Base-by-base conservation (phyloP, 345 rosid genomes). In the Raphanus raphanistrum region DNA sequence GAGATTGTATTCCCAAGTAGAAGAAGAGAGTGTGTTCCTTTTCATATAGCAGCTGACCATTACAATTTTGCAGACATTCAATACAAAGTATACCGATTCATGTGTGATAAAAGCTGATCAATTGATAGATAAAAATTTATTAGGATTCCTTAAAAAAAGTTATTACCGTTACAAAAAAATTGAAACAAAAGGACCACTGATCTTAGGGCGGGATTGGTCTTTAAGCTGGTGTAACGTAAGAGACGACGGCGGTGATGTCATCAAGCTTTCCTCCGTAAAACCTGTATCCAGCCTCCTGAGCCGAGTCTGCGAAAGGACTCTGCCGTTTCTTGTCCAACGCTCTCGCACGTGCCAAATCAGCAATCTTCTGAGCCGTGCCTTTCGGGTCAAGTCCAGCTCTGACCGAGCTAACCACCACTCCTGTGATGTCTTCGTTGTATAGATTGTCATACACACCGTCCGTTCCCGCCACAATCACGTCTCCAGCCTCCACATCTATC, bases 231-330 rank as follows among this genome's bases (percentile, higher is more conserved):
- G 85, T 83, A 48, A 94, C 70, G 70, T 84, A 90, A 25, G 99
- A 95, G 68, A 95, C 96, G 21, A 95, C 91, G 17, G 88, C 96
- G 2, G 99, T 95, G 72, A 95, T 91, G 80, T 95, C 98, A 48
- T 95, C 98, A 70, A 95, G 96, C 84, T 95, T 95, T 80, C 99
- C 98, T n/a, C 98, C 98, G 58, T 84, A 83, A 69, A 86, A 95
- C 67, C 94, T 91, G 81, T 79, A 90, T 5, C 99, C 99, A 74
- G 98, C 96, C 73, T 91, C 93, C 78, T 90, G 98, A 38, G 99
- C 99, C 16, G 99, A 90, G 9, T 85, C 45, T 11, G 99, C 83
- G 80, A 95, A 95, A 8, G 99, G 99, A 61, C 96, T 87, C 83
- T 90, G 98, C 50, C 92, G 79, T 79, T 87, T 82, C 78, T 65